Conservation (phyloP, 768 basidiomycete species). For the Mycena galericulata region DNA sequence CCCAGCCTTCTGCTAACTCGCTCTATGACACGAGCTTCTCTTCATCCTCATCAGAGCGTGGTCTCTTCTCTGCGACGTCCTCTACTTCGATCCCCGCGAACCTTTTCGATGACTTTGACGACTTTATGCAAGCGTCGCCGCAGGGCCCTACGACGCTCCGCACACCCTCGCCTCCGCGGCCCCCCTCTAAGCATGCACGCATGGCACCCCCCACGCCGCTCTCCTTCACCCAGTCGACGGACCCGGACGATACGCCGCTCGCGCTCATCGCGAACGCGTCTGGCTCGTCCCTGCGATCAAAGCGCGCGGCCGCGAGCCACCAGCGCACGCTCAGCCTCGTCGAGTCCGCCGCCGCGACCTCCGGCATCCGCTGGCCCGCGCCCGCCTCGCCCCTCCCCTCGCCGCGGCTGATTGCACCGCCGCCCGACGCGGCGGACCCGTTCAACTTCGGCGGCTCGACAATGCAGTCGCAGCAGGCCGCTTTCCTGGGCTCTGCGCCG, state of each 20-base stretch:
- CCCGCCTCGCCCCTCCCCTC: constrained; percentile 62
- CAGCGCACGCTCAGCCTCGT: constrained; percentile 69
- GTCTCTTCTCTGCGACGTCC: constrained; percentile 40
- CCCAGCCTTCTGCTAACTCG: constrained; percentile 31
- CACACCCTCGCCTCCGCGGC: constrained; percentile 61
- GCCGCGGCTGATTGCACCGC: constrained; percentile 52
- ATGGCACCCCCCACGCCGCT: constrained; percentile 25
- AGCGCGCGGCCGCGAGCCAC: constrained; percentile 60
- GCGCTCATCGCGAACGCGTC: constrained; percentile 28
- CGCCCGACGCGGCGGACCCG: constrained; percentile 38
- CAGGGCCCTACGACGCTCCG: constrained; percentile 48
- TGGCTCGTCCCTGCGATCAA: constrained; percentile 29
- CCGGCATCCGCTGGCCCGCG: constrained; percentile 57
- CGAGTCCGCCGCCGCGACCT: constrained; percentile 64
- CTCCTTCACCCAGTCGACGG: constrained; percentile 10
- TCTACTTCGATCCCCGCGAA: constrained; percentile 39
- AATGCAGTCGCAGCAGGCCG: constrained; percentile 46
- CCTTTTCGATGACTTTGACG: constrained; percentile 61
- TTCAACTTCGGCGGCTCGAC: constrained; percentile 42
- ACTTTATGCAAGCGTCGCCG: constrained; percentile 49
- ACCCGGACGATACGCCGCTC: constrained; percentile 33
- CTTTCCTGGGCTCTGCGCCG: constrained; percentile 35
- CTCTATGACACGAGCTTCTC: constrained; percentile 32
- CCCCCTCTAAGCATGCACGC: constrained; percentile 48
- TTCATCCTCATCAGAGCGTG: constrained; percentile 36